phyloP scores from a whole-genome alignment of 305 asterid species.

The Coffea humblotiana region DNA sequence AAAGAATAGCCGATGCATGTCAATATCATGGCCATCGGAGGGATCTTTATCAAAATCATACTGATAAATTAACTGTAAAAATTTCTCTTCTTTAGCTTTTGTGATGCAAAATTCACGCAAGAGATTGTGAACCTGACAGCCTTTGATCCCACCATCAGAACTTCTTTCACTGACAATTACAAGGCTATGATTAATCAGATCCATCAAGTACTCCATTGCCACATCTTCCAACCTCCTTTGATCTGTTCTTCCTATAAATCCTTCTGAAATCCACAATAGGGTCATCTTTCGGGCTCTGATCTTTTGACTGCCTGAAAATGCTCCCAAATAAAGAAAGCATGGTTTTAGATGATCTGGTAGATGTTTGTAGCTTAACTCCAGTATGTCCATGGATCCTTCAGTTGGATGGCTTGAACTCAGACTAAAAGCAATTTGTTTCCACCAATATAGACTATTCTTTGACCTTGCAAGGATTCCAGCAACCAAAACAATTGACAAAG shows the following conservation, averaged over 20 bases:
- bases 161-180: background rate
- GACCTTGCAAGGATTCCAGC: background rate
- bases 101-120: background rate
- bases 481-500: background rate
- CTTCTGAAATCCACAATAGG: conserved; percentile 15
- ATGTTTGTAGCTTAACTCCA: conserved; percentile 9
- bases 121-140: conserved; percentile 10
- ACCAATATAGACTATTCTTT: background rate
- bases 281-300: conserved; percentile 1
- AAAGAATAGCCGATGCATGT: too few species aligned
- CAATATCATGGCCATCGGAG: too few species aligned
- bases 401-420: background rate
- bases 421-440: background rate
- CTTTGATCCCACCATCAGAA: conserved; percentile 9
- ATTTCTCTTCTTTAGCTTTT: too few species aligned
- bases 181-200: conserved; percentile 1
- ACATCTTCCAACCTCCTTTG: background rate
- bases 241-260: background rate
- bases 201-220: conserved; percentile 11
- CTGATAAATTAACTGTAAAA: too few species aligned
- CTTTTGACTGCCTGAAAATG: background rate
- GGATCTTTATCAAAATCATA: too few species aligned
- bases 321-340: conserved; percentile 5
- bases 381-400: background rate
- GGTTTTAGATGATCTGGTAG: background rate